Evolutionary conservation across 345 rosid genomes (phyloP).

Genomic region (Rhodomyrtus tomentosa): DNA sequence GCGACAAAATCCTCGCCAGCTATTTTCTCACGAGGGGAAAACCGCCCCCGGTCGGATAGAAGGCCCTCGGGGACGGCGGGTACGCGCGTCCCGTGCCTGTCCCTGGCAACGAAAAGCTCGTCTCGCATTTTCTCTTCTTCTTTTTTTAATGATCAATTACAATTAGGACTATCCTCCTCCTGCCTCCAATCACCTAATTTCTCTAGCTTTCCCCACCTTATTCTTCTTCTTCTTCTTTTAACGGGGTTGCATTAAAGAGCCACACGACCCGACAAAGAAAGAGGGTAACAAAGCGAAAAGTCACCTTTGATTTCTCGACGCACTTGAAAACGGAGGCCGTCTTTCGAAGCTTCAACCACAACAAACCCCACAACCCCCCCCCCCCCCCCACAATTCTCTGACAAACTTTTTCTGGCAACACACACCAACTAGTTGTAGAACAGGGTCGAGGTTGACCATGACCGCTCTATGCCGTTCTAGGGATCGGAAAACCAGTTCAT

Average conservation of each 20-base stretch:
- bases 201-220: neutral
- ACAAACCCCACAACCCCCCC: too few species aligned
- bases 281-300: too few species aligned
- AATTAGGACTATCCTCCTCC: neutral
- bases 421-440: neutral
- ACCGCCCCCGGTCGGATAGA: neutral
- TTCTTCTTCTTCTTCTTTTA: neutral
- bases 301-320: neutral
- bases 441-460: neutral
- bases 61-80: neutral
- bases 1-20: neutral
- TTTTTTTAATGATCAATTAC: too few species aligned
- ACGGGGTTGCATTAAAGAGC: neutral
- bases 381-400: neutral
- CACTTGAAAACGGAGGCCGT: neutral
- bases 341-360: neutral
- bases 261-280: neutral
- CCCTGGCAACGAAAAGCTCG: too few species aligned
- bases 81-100: neutral
- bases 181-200: neutral
- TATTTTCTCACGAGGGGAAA: neutral
- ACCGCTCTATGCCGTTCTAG: neutral
- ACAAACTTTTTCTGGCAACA: neutral
- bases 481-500: neutral
- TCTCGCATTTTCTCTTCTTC: too few species aligned